Conservation (phyloP, 495 filamentous ascomycete species). For the Pyrenopolyporus hunteri region DNA sequence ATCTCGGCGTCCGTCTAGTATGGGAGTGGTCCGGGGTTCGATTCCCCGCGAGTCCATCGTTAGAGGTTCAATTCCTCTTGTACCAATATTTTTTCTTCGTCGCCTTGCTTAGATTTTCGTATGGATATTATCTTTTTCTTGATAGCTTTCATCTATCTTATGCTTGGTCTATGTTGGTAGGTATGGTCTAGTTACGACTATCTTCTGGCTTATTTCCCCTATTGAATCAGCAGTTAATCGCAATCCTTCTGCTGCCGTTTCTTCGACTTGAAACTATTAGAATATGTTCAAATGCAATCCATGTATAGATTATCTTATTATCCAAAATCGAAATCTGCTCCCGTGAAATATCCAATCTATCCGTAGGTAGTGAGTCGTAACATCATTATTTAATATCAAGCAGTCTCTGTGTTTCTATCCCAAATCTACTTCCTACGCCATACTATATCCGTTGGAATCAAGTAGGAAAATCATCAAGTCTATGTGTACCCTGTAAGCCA, state of each 20-base stretch:
- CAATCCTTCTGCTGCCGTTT: too few relatives aligned
- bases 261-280: too few relatives aligned
- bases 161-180: too few relatives aligned
- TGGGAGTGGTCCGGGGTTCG: conserved; percentile 62
- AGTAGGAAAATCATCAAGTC: too few relatives aligned
- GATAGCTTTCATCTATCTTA: too few relatives aligned
- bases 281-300: too few relatives aligned
- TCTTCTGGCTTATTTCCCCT: too few relatives aligned
- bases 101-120: not conserved
- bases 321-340: not conserved
- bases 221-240: too few relatives aligned
- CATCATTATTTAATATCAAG: conserved; percentile 6
- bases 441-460: too few relatives aligned
- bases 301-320: too few relatives aligned
- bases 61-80: conserved; percentile 22
- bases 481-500: too few relatives aligned
- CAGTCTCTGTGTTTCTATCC: conserved; percentile 4
- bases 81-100: conserved; percentile 8
- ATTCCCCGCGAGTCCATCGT: conserved; percentile 54
- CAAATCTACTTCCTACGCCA: not conserved
- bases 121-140: not conserved
- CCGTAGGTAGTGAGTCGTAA: not conserved
- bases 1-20: conserved; percentile 29
- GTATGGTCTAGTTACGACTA: too few relatives aligned
- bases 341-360: conserved; percentile 1